phyloP scores from a whole-genome alignment of 164 flowering plant genomes.

The Vitis amurensis region DNA sequence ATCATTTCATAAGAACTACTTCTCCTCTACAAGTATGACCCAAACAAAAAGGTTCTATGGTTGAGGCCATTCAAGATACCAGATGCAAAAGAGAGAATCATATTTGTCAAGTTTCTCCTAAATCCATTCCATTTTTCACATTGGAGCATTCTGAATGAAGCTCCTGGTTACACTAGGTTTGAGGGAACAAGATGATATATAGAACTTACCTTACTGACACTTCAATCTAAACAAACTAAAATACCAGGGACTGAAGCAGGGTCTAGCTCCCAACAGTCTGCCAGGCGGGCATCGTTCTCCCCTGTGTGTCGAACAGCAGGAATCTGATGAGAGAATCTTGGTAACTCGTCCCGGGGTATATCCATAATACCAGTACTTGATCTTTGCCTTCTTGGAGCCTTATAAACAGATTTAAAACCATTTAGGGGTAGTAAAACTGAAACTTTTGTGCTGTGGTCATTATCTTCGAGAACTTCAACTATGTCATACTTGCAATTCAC shows the following conservation, averaged over 20 bases:
- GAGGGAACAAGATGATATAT: background rate
- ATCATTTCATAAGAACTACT: background rate
- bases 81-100: background rate
- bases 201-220: background rate
- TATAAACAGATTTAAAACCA: constrained; percentile 30
- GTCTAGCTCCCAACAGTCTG: constrained; percentile 49
- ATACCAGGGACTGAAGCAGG: constrained; percentile 33
- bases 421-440: constrained; percentile 21
- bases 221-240: constrained; percentile 13
- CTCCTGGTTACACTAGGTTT: background rate
- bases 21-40: background rate
- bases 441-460: constrained; percentile 17
- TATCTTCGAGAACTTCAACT: constrained; percentile 41
- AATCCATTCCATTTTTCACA: background rate
- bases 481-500: constrained; percentile 34
- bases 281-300: constrained; percentile 21
- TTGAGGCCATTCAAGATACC: background rate
- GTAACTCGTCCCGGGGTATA: constrained; percentile 24
- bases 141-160: background rate
- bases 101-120: background rate
- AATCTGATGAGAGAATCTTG: constrained; percentile 51
- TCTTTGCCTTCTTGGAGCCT: constrained; percentile 22
- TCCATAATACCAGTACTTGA: constrained; percentile 17
- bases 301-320: constrained; percentile 42
- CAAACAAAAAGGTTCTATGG: background rate